Evolutionary conservation across 805 yeast genomes (phyloP).

Genomic region (Candida nitratophila): DNA sequence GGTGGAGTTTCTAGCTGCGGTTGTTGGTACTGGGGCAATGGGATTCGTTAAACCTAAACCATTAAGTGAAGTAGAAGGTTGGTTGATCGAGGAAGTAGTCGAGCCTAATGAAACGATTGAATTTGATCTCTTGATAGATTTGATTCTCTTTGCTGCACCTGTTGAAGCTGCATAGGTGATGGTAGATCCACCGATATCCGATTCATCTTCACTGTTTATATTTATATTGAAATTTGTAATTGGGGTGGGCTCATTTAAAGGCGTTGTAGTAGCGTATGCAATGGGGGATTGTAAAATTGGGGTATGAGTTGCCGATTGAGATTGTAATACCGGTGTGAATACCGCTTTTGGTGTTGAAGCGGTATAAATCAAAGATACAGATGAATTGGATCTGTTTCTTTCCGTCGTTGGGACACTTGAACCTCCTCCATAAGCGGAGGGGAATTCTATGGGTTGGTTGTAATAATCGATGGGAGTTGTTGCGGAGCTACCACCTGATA

Average conservation of each 20-base stretch:
- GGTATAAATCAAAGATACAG: not conserved
- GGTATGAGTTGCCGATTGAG: not conserved
- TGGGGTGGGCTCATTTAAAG: not conserved
- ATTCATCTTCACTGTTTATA: slow-evolving; percentile 8
- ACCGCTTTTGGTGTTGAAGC: not conserved
- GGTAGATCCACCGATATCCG: slow-evolving; percentile 19
- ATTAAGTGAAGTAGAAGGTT: slow-evolving; percentile 12
- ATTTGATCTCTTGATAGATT: slow-evolving; percentile 20
- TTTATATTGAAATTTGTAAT: not conserved
- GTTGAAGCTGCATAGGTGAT: slow-evolving; percentile 9
- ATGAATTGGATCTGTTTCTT: not conserved
- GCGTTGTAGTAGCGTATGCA: not conserved
- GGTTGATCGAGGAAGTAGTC: slow-evolving; percentile 11
- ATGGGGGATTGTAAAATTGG: slow-evolving; percentile 1
- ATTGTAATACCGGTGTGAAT: not conserved
- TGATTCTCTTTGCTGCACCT: slow-evolving; percentile 17
- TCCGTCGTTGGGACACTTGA: not conserved
- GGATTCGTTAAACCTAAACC: not conserved
- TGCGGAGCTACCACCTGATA: not conserved
- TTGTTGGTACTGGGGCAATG: not conserved
- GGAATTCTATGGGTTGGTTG: not conserved
- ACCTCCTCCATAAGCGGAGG: not conserved
- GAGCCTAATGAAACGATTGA: slow-evolving; percentile 18
- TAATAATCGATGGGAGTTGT: not conserved
- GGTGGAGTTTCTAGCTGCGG: slow-evolving; percentile 1